Conservation (phyloP, 192 early-diverging fungal genomes). For the Podila epigama region DNA sequence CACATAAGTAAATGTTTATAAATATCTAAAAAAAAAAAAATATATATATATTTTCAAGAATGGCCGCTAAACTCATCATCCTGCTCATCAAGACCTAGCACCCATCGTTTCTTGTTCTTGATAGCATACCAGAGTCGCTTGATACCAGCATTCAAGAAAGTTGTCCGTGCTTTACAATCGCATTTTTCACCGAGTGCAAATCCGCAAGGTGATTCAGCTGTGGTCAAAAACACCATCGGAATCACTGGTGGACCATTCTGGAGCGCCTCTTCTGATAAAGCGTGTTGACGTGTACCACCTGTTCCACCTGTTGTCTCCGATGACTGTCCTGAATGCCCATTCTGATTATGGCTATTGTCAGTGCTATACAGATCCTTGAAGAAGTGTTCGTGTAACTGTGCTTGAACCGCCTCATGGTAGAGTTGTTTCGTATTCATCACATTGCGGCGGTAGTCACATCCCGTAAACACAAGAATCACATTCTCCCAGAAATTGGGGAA, state of each 20-base stretch:
- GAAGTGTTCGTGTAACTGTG: slow-evolving; percentile 32
- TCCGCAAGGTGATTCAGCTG: slow-evolving; percentile 34
- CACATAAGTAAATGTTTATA: too few relatives aligned
- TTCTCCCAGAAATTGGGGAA: slow-evolving; percentile 48
- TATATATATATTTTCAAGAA: neutral
- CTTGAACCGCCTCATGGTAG: slow-evolving; percentile 43
- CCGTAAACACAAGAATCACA: slow-evolving; percentile 41
- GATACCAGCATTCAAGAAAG: slow-evolving; percentile 40
- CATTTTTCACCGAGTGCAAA: slow-evolving; percentile 38
- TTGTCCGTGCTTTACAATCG: slow-evolving; percentile 42
- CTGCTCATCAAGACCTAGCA: slow-evolving; percentile 24
- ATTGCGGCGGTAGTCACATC: slow-evolving; percentile 41
- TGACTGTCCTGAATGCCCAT: neutral
- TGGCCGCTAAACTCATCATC: slow-evolving; percentile 21
- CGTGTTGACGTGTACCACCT: too few relatives aligned
- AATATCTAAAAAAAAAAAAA: too few relatives aligned
- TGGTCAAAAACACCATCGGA: slow-evolving; percentile 36
- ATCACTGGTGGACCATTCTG: slow-evolving; percentile 6
- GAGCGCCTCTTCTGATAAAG: neutral
- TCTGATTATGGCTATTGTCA: neutral
- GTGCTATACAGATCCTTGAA: slow-evolving; percentile 7
- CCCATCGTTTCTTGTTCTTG: slow-evolving; percentile 34
- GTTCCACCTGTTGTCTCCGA: neutral
- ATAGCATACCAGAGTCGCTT: slow-evolving; percentile 45
- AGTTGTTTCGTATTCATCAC: slow-evolving; percentile 47